Base-by-base conservation (phyloP, 768 basidiomycete genomes). In the Mycena latifolia region DNA sequence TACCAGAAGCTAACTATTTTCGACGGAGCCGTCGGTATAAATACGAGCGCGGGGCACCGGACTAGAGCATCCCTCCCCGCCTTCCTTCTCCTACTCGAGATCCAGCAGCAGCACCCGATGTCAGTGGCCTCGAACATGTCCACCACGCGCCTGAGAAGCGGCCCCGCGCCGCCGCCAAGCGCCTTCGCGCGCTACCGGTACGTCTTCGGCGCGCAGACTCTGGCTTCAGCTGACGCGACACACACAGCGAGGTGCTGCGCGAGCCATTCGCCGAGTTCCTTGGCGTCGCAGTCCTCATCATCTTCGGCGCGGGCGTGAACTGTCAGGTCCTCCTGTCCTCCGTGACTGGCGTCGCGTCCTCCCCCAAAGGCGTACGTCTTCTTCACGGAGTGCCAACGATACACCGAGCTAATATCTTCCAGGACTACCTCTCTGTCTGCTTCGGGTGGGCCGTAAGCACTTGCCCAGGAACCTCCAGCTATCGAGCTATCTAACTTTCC, bases 271-370 rank as follows among this genome's bases (percentile, higher is more conserved):
- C 68, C 3, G 64, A 69, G 43, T 84, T 85, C 66, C 65, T 84
- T 46, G 84, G 84, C 31, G 78, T 80, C 12, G 79, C 80, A 75
- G 76, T 85, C 29, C 77, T 85, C 25, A 67, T 84, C 61, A 76
- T 85, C 59, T 81, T 85, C 55, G 84, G 85, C 12, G 77, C 78
- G n/a, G 85, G 81, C 55, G 77, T 77, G 27, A 73, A 79, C 59
- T 82, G 81, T 65, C 84, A 85, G 69, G 77, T 76, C 22, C 75
- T 78, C 33, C 71, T 86, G 27, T 82, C 82, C 14, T 73, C 75
- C n/a, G 76, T 69, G 46, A 9, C 78, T 0, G 69, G 68, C 0
- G 81, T 84, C 27, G 63, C 81, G 12, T 69, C 81, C 3, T 73
- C 74, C 27, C 77, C 78, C 10, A 82, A 80, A 73, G 85, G 85